Evolutionary conservation across 495 filamentous ascomycete species (phyloP), one percentile per base, ranked within the genome.

Genomic region (Articulospora tetracladia): DNA sequence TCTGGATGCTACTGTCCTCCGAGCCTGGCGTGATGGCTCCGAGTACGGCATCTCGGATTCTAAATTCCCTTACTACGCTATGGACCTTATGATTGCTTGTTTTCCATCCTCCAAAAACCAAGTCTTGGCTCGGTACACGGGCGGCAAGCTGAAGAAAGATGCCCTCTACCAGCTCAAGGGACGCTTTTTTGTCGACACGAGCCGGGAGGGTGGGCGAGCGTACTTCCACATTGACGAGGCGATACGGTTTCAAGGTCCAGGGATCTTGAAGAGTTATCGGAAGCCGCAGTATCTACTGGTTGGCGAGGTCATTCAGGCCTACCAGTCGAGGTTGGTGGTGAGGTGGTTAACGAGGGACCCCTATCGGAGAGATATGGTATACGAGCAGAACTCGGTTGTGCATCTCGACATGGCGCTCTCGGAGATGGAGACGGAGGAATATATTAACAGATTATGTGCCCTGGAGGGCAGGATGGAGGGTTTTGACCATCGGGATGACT

Each of bases 201-300:
- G 44, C 32, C 28, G 32, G 15, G 46, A 57, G 23, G 44, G 46
- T 3, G 44, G 59, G 22, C 23, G 55, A 12, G 53, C 61, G 0
- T 64, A 64, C 25, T 30, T 64, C 10, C 57, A 59, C 24, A 55
- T 64, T 46, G 62, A 64, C 19, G 51, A 55, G 41, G 62, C 62
- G 3, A 50, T 57, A 15, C 50, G 52, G 13, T 64, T 64, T 27
- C 62, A 64, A 26, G 62, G 62, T 19, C 62, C 62, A 3, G 62
- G 62, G 2, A 60, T 36, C 15, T 50, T 64, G 13, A 44, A 46
- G 19, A 60, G 57, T 36, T 49, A 52, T 26, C 49, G 30, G 47
- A 51, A 36, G 44, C 62, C 62, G 34, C 23, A 23, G 39, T 64
- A 60, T 24, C 20, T 57, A 32, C 22, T 57, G 39, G 53, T 53